Conservation (phyloP, 805 yeast genomes). For the Zygosaccharomyces pseudorouxii region DNA sequence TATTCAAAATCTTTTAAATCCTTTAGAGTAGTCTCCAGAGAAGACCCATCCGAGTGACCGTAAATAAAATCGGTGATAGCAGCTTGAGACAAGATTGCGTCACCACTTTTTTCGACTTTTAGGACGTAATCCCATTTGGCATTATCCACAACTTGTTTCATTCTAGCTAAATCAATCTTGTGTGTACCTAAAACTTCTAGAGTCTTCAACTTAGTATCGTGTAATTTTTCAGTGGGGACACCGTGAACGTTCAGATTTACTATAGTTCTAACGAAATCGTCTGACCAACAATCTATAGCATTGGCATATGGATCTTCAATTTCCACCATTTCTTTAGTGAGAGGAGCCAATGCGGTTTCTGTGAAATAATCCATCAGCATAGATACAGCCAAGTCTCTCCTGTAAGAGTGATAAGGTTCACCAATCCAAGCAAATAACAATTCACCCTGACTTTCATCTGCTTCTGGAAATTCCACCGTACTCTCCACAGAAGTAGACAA, state of each 20-base stretch:
- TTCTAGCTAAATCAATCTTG: constrained; percentile 57
- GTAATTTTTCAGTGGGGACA: constrained; percentile 65
- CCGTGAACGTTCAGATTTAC: constrained; percentile 55
- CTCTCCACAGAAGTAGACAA: constrained; percentile 42
- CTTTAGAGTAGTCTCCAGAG: constrained; percentile 51
- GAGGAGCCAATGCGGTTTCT: constrained; percentile 69
- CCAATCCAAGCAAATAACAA: constrained; percentile 76
- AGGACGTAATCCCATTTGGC: constrained; percentile 56
- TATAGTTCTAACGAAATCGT: constrained; percentile 64
- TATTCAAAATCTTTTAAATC: constrained; percentile 51
- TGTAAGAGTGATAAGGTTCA: constrained; percentile 50
- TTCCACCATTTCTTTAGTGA: constrained; percentile 70
- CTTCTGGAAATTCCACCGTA: constrained; percentile 77
- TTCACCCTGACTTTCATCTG: constrained; percentile 81
- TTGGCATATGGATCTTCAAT: constrained; percentile 78
- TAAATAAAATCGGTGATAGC: constrained; percentile 79
- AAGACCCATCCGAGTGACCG: constrained; percentile 59
- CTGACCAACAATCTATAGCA: constrained; percentile 62
- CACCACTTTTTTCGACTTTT: constrained; percentile 59
- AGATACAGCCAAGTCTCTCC: constrained; percentile 63
- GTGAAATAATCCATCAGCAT: constrained; percentile 70
- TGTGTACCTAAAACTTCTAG: constrained; percentile 51
- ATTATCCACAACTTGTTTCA: constrained; percentile 65
- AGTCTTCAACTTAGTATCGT: constrained; percentile 49
- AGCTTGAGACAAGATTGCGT: constrained; percentile 50